Evolutionary conservation across 1,284 basidiomycete genomes (phyloP), one percentile per base, ranked within the genome.

Genomic region (Puccinia coronata): DNA sequence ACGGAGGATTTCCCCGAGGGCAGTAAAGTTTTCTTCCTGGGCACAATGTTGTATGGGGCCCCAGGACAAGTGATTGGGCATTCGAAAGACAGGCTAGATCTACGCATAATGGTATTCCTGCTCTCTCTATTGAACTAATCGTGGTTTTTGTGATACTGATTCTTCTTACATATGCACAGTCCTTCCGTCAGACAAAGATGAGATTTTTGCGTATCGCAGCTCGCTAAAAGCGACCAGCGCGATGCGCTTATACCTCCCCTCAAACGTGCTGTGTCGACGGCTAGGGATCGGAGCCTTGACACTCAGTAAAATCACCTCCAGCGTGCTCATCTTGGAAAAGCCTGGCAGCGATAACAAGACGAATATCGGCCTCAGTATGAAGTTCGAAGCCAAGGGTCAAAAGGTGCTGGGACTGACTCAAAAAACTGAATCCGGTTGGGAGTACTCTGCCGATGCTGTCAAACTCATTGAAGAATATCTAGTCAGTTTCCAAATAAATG

Each of bases 351-450:
- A 90, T n/a, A 88, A 89, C 84, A 98, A 97, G 88, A 90, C 89
- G 82, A 98, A 99, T 86, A 88, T 99, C 43, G 97, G 97, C 4
- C 89, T 99, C 31, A 93, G 93, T 85, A 90, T 99, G 84, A 99
- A 99, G 87, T 99, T 98, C 83, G 97, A 99, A 86, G 93, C 91
- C 31, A 98, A 97, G 87, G 90, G 92, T n/a, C 87, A 96, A 84
- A 99, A 99, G 87, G 97, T 99, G 1, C 89, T 98, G 51, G 94
- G 94, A 82, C 98, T 97, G 86, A 93, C 95, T 36, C 90, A 91
- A 83, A 96, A 97, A 87, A 90, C 92, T 41, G 91, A 91, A 23
- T 88, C 90, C 23, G 90, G 91, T 61, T 99, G 97, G 97, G 96
- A 99, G 86, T 99, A 92, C 86, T 97, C 94, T 83, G 91, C 95